A percentile compares a stretch with the other conserved stretches of the same genome.
phyloP scores from a whole-genome alignment of 805 yeast genomes.

The Schizosaccharomyces pombe region DNA sequence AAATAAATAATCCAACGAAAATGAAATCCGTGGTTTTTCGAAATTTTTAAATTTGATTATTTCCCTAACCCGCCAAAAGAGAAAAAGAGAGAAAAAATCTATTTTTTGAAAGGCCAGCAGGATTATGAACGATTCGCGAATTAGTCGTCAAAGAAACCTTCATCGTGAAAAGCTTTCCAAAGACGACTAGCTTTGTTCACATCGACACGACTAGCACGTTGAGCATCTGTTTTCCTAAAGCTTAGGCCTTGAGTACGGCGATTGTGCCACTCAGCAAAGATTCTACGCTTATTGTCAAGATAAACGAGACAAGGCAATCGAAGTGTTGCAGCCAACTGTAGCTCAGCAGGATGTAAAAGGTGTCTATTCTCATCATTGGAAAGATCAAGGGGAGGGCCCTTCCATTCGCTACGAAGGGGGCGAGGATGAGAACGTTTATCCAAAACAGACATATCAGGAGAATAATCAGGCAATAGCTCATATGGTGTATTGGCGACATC shows the following conservation, averaged over 20 bases:
- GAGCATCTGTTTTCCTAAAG: conserved; percentile 91
- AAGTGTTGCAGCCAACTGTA: conserved; percentile 61
- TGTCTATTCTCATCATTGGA: conserved; percentile 46
- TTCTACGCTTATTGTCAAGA: conserved; percentile 50
- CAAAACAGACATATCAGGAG: conserved; percentile 44
- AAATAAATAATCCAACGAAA: no score
- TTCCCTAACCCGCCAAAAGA: no score
- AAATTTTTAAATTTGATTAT: no score
- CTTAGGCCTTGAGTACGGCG: conserved; percentile 44
- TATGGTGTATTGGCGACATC: conserved; percentile 4
- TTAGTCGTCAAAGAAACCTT: conserved; percentile 53
- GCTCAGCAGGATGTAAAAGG: conserved; percentile 78
- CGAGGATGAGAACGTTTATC: conserved; percentile 22
- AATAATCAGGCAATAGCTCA: conserved; percentile 41
- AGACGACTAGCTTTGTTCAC: conserved; percentile 86
- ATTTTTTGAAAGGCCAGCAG: neutral
- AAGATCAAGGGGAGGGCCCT: conserved; percentile 90
- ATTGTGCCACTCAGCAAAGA: conserved; percentile 71
- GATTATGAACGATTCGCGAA: neutral
- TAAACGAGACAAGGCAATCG: conserved; percentile 73
- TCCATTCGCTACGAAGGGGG: conserved; percentile 76
- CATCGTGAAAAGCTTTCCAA: conserved; percentile 72
- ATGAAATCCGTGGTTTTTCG: no score
- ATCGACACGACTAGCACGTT: conserved; percentile 90
- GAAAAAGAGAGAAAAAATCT: no score